Base-by-base conservation (phyloP, 768 basidiomycete species). In the Calvatia gigantea region DNA sequence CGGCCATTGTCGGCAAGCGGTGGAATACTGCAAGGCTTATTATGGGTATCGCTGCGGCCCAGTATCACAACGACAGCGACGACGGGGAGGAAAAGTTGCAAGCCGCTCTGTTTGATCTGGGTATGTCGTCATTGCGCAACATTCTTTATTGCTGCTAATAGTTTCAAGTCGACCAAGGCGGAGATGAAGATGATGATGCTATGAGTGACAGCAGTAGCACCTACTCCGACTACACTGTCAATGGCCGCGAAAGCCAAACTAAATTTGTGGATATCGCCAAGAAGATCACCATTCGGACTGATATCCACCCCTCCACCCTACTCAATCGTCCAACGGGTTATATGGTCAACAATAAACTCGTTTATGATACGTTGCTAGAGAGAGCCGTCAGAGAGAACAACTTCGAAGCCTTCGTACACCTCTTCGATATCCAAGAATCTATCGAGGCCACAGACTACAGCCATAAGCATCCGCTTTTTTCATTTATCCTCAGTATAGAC, bases 11-110 rank as follows among this genome's bases (percentile, higher is more conserved):
- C 25, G 75, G 73, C 12, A 73, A 80, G 6, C 75, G 72, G 17
- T 87, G 84, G 83, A 70, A 74, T 4, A 81, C 83, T 0, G 84
- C 82, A 0, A 77, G 75, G n/a, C 67, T 85, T 5, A 73, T 87
- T n/a, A 62, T 85, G 21, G 78, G 80, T 1, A 83, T 85, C 57
- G 75, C 81, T 4, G 67, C 68, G 1, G 78, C 83, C 8, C 84
- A 87, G 62, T 81, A 81, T 57, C 69, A 76, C 17, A 67, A 74
- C 3, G 64, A 70, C 0, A 68, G 75, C 5, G 61, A 71, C 3
- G 59, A 71, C 11, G 67, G 69, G 3, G 66, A 66, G 56, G 45
- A 65, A 15, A 69, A 69, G 37, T 78, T 77, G 59, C 68, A 65
- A 5, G 58, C 66, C 4, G 63, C 62, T 9, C 61, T 65, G 25